A percentile compares a stretch with the other conserved stretches of the same genome.
Evolutionary conservation across 2,329 filamentous ascomycete species (phyloP).

Genomic region (Simplicillium aogashimaense): DNA sequence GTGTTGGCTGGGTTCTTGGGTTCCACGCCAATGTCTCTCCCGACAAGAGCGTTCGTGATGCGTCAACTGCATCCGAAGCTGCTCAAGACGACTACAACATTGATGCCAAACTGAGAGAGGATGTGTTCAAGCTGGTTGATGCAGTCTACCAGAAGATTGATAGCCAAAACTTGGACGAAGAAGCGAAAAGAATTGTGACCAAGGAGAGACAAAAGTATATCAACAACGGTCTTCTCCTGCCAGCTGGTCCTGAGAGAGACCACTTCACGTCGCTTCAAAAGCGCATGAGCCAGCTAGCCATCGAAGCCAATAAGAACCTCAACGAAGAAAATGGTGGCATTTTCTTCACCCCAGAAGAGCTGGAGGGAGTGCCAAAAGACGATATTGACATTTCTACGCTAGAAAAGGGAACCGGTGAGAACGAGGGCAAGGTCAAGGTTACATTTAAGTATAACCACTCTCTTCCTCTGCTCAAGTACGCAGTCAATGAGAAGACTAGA

Average conservation of each 20-base stretch:
- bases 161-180: conserved; percentile 49
- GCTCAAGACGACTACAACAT: conserved; percentile 69
- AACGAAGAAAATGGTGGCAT: conserved; percentile 76
- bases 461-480: conserved; percentile 71
- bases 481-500: conserved; percentile 57
- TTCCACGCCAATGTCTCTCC: conserved; percentile 75
- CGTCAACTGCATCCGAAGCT: conserved; percentile 66
- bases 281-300: conserved; percentile 62
- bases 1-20: conserved; percentile 56
- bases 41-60: conserved; percentile 59
- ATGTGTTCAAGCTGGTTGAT: conserved; percentile 61
- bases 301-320: conserved; percentile 68
- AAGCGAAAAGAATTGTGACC: conserved; percentile 63
- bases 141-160: conserved; percentile 43
- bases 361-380: conserved; percentile 66
- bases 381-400: conserved; percentile 52
- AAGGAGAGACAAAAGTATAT: conserved; percentile 72
- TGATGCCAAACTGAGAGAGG: conserved; percentile 72
- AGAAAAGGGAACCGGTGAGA: conserved; percentile 62
- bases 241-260: conserved; percentile 59
- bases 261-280: conserved; percentile 84
- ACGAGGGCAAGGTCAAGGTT: conserved; percentile 64
- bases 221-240: conserved; percentile 63
- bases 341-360: conserved; percentile 66
- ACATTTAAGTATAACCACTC: conserved; percentile 80